Conservation (phyloP, 2,329 filamentous ascomycete species). For the Cladosporium halotolerans region DNA sequence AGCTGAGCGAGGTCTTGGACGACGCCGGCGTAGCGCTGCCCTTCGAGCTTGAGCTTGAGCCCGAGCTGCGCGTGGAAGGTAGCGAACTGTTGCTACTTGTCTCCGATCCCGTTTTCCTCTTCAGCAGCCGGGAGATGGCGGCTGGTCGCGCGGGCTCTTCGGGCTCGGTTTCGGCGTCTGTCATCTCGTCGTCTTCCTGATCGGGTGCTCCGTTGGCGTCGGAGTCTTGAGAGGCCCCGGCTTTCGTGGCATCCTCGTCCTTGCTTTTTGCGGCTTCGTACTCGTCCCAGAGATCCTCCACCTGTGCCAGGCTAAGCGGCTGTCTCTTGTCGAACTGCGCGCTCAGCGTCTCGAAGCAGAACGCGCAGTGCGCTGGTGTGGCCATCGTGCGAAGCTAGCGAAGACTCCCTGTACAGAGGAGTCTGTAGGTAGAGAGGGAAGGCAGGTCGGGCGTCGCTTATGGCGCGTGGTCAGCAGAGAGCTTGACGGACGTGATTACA, state of each 20-base stretch:
- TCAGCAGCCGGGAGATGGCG: conserved; percentile 40
- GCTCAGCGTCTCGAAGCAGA: conserved; percentile 82
- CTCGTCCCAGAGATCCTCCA: conserved; percentile 63
- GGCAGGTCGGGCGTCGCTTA: neutral
- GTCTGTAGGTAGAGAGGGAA: neutral
- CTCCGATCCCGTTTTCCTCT: conserved; percentile 17
- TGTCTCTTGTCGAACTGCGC: conserved; percentile 67
- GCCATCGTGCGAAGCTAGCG: conserved; percentile 56
- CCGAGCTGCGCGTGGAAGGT: conserved; percentile 18
- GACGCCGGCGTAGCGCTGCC: conserved; percentile 8
- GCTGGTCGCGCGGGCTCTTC: conserved; percentile 30
- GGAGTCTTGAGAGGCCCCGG: conserved; percentile 20
- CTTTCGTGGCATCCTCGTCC: conserved; percentile 18
- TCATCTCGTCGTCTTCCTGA: conserved; percentile 36
- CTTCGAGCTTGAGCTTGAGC: conserved; percentile 12
- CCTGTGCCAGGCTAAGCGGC: conserved; percentile 58
- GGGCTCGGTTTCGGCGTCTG: conserved; percentile 24
- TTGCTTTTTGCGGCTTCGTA: conserved; percentile 38
- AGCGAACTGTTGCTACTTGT: conserved; percentile 27
- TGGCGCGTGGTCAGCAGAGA: neutral
- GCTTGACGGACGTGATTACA: neutral
- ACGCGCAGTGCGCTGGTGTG: conserved; percentile 75
- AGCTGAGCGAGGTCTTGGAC: conserved; percentile 15
- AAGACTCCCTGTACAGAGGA: too few species aligned
- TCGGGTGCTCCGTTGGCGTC: conserved; percentile 20